Conservation (phyloP, 345 rosid species). For the Eucalyptus cloeziana region DNA sequence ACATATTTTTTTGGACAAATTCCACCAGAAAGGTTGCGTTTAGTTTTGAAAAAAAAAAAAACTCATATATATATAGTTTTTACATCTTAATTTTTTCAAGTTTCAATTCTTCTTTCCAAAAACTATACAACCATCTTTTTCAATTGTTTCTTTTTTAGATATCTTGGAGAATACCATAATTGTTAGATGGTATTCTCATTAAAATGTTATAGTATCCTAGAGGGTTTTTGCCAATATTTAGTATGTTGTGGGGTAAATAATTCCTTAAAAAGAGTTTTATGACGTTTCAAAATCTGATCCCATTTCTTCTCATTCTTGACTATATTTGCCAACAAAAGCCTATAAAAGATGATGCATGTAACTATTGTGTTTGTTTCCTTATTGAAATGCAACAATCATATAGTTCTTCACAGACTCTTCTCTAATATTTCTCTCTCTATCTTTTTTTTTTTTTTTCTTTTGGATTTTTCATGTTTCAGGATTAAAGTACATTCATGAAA, state of each 20-base stretch:
- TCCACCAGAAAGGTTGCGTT: not conserved
- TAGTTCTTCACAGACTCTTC: not conserved
- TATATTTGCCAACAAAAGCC: not conserved
- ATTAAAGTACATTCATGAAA: slow-evolving; percentile 16
- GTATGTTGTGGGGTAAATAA: no score
- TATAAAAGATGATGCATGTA: not conserved
- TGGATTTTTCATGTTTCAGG: slow-evolving; percentile 6
- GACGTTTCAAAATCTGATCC: no score
- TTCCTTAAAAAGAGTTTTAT: no score
- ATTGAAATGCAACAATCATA: not conserved
- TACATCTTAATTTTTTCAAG: not conserved
- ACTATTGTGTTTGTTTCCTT: not conserved
- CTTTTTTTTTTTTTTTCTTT: not conserved
- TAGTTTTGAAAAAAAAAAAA: no score
- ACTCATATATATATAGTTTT: no score
- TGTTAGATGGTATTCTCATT: not conserved
- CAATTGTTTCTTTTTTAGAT: not conserved
- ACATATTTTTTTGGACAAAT: not conserved
- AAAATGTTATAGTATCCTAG: no score
- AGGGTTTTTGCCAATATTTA: not conserved
- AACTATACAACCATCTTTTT: not conserved
- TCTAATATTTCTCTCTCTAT: not conserved
- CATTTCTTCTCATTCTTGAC: no score
- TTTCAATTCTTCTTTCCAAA: not conserved
- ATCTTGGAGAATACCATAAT: not conserved